Evolutionary conservation across 2,329 filamentous ascomycete species (phyloP), one percentile per base, ranked within the genome.

Genomic region (Cladophialophora bantiana): DNA sequence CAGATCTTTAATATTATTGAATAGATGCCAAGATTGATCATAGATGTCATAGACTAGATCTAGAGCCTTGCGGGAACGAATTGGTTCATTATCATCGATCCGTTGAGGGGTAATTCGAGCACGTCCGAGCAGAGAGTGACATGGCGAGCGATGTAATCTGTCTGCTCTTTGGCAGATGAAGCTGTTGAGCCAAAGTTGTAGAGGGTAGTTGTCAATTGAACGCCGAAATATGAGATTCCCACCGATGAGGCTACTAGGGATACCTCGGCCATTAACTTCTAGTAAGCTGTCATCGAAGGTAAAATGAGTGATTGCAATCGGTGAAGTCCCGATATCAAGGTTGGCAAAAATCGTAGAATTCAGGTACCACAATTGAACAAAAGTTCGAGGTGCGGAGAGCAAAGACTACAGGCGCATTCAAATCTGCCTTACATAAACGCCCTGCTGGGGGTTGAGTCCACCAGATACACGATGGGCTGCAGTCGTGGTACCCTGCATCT

Each of bases 101-200:
- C 66, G 66, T 5, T 53, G 45, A 4, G 57, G 7, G 65, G 45
- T 13, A 65, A 13, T 2, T 68, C 66, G 15, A 68, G 57, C 3
- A 68, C 66, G n/a, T 62, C 52, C 7, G 66, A 52, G 42, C 65
- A 65, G 26, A 68, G 66, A n/a, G 32, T 35, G 20, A 68, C 50
- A 55, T 65, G 36, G 15, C 62, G 55, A 10, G 66, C 66, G 20
- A 68, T 61, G 26, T 58, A 58, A 20, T 65, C 50, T 13, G 50
- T 64, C 12, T 68, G 38, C 7, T 65, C 62, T 56, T 53, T 65
- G 15, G 62, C 62, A 40, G 35, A 45, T 15, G 66, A 65, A 18
- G 42, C 56, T 4, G 18, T 65, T 4, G 35, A 34, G 35, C 62
- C 66, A 48, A 65, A 64, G 4, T 61, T 52, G 36, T 68, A 68